phyloP scores from a whole-genome alignment of 495 filamentous ascomycete genomes.

The Beverwykella pulmonaria region DNA sequence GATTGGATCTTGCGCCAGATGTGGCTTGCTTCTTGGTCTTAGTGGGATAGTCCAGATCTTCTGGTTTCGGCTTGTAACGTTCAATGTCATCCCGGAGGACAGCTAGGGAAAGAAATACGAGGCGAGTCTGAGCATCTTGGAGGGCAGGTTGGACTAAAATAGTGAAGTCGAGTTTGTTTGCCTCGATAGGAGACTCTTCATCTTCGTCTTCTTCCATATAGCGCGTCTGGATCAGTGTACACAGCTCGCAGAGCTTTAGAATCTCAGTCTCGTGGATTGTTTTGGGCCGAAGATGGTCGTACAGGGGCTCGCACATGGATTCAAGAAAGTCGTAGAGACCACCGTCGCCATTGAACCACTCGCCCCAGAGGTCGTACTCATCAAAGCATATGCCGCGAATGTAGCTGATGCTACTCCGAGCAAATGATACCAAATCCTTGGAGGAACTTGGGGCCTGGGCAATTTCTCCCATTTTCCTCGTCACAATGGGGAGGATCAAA shows the following conservation, averaged over 20 bases:
- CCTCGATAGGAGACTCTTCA: slow-evolving; percentile 47
- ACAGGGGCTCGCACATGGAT: slow-evolving; percentile 73
- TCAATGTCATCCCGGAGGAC: slow-evolving; percentile 71
- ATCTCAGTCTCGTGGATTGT: slow-evolving; percentile 73
- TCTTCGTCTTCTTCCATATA: slow-evolving; percentile 74
- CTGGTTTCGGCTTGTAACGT: slow-evolving; percentile 65
- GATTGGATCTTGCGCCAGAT: slow-evolving; percentile 49
- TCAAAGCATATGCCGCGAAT: slow-evolving; percentile 71
- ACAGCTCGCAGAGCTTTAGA: slow-evolving; percentile 77
- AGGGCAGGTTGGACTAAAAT: slow-evolving; percentile 67
- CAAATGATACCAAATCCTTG: slow-evolving; percentile 69
- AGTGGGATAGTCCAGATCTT: slow-evolving; percentile 69
- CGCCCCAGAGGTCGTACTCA: slow-evolving; percentile 73
- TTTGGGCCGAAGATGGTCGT: slow-evolving; percentile 68
- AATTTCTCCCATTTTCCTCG: slow-evolving; percentile 67
- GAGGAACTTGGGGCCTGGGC: slow-evolving; percentile 66
- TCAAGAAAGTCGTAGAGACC: slow-evolving; percentile 74
- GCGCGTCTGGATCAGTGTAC: slow-evolving; percentile 78
- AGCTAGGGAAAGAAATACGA: slow-evolving; percentile 71
- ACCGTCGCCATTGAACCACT: slow-evolving; percentile 72
- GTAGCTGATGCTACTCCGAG: slow-evolving; percentile 69
- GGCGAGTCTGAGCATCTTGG: slow-evolving; percentile 73
- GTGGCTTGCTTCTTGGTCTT: slow-evolving; percentile 51
- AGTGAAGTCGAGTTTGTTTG: slow-evolving; percentile 66
- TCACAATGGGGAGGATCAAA: slow-evolving; percentile 57